Evolutionary conservation across 1,284 basidiomycete genomes (phyloP).

Genomic region (Mycosarcoma maydis): DNA sequence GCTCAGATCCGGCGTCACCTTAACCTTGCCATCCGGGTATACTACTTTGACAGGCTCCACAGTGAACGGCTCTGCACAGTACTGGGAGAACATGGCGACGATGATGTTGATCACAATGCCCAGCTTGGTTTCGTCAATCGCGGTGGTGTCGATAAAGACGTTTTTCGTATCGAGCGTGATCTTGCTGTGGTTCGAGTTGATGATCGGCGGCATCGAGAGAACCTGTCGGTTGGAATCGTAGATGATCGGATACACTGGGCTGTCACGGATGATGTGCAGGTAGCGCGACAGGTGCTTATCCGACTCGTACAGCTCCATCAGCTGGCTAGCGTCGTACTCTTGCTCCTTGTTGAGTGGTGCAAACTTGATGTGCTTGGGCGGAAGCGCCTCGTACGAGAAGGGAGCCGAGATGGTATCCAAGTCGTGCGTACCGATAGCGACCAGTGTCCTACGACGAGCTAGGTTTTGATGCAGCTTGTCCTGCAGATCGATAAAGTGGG

Average conservation of each 20-base stretch:
- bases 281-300: conserved; percentile 91
- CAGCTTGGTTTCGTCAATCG: conserved; percentile 96
- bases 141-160: conserved; percentile 96
- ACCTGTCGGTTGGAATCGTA: conserved; percentile 89
- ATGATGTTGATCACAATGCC: conserved; percentile 94
- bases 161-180: conserved; percentile 94
- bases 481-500: conserved; percentile 94
- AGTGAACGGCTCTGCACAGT: conserved; percentile 86
- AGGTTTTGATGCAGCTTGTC: conserved; percentile 98
- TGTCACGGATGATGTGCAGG: conserved; percentile 91
- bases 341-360: conserved; percentile 84
- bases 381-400: conserved; percentile 88
- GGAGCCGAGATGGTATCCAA: conserved; percentile 86
- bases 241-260: conserved; percentile 96
- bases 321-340: conserved; percentile 68
- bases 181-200: conserved; percentile 77
- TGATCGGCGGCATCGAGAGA: conserved; percentile 94
- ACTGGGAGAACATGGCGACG: conserved; percentile 96
- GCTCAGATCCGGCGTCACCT: conserved; percentile 83
- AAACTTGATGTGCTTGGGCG: conserved; percentile 90
- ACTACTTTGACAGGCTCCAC: conserved; percentile 63
- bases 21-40: conserved; percentile 72
- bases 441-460: conserved; percentile 86
- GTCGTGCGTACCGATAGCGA: conserved; percentile 97
- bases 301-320: conserved; percentile 73